These are phyloP conservation scores for Flaveria floridana DNA, from an alignment of 140 eudicot species.

Conservation along the genomic window DNA sequence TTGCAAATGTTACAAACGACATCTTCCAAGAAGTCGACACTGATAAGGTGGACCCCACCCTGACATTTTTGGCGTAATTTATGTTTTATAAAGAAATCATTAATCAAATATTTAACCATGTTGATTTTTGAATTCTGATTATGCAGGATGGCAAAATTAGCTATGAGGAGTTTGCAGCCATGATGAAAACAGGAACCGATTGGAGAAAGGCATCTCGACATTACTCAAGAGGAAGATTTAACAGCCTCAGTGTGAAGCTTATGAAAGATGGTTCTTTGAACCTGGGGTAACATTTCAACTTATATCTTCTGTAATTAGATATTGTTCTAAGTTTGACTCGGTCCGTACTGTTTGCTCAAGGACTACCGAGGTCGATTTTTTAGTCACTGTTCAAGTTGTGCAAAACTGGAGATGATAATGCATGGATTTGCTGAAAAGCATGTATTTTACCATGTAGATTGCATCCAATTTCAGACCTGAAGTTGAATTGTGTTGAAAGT, in stretches of 20 bases:
- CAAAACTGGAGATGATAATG: too few relatives aligned
- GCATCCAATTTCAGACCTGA: too few relatives aligned
- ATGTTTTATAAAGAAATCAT: neutral
- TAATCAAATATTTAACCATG: neutral
- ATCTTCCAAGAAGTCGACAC: slow-evolving; percentile 87
- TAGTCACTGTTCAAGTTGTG: too few relatives aligned
- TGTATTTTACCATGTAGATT: too few relatives aligned
- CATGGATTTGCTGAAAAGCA: too few relatives aligned
- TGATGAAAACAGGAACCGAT: slow-evolving; percentile 90
- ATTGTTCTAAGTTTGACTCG: too few relatives aligned
- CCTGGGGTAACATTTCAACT: slow-evolving; percentile 29
- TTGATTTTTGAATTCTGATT: neutral
- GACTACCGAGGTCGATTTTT: too few relatives aligned
- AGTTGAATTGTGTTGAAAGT: too few relatives aligned
- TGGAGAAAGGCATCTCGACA: slow-evolving; percentile 93
- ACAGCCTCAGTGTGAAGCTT: slow-evolving; percentile 72
- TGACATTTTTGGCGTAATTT: neutral
- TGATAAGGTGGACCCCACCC: slow-evolving; percentile 49
- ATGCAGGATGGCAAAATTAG: slow-evolving; percentile 74
- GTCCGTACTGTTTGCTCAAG: too few relatives aligned
- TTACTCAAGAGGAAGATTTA: slow-evolving; percentile 83
- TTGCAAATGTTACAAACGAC: slow-evolving; percentile 61
- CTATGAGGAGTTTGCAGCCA: slow-evolving; percentile 73
- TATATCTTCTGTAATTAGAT: neutral
- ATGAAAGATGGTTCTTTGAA: slow-evolving; percentile 81